Conservation (phyloP, 148 eudicot species). For the Linanthus parryae region DNA sequence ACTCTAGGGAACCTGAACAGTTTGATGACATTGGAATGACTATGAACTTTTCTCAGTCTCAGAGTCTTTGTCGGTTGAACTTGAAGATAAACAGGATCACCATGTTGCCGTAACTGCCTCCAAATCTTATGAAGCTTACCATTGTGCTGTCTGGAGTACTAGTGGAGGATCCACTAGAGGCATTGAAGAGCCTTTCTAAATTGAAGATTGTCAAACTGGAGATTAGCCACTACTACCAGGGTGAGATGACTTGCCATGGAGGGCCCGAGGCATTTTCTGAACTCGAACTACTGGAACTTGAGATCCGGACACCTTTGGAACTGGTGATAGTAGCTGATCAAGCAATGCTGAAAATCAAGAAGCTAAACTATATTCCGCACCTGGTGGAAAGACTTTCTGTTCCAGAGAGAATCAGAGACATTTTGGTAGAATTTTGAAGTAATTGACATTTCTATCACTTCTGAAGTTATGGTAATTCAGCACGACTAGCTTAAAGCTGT, state of each 20-base stretch:
- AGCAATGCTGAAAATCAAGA: no score
- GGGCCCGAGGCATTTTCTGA: neutral
- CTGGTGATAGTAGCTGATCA: no score
- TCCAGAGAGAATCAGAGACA: no score
- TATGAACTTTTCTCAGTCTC: neutral
- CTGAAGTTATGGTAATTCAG: no score
- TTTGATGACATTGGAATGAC: neutral
- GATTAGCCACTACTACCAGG: no score
- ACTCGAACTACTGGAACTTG: neutral
- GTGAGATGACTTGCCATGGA: neutral
- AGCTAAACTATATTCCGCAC: no score
- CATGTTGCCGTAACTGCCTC: neutral
- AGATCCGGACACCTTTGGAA: neutral
- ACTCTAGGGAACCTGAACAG: neutral
- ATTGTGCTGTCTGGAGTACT: neutral
- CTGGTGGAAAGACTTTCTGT: no score
- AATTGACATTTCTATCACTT: no score
- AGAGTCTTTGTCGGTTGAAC: neutral
- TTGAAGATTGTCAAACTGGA: neutral
- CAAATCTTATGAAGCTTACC: conserved; percentile 3
- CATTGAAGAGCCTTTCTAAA: neutral
- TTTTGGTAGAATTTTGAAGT: no score
- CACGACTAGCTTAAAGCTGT: no score
- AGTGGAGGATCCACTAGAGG: neutral
- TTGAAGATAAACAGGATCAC: neutral